Base-by-base conservation (phyloP, 768 basidiomycete genomes). In the Xerocomellus amylosporus region DNA sequence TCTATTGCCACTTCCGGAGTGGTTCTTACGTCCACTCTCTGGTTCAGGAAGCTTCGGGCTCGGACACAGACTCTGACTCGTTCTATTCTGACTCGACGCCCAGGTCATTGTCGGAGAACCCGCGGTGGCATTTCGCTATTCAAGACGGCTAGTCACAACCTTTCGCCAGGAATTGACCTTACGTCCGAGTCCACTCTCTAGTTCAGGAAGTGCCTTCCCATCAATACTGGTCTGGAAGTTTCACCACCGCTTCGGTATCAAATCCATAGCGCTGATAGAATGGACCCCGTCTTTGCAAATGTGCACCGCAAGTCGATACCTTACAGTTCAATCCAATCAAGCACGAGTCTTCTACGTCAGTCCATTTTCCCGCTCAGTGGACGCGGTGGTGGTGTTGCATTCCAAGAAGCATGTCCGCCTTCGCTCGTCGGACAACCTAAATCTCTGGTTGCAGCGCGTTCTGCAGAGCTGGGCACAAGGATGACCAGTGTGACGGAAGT, bases 281-380 rank as follows among this genome's bases (percentile, higher is more conserved):
- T 94, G 87, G 92, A 94, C 57, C 92, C 92, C 12, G 79, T 74
- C 1, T 94, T 90, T 64, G 90, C 90, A 50, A 89, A 88, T 55
- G 78, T 91, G 15, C 81, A 92, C 41, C 82, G 82, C 51, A 84
- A 85, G 36, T 71, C 79, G 4, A 69, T 72, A 0, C 77, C 74
- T n/a, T 68, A 72, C 45, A 73, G 71, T 39, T 74, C 77, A 2
- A 43, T 78, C 19, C 70, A 67, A 4, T 78, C 79, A 34, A 65
- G 74, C 52, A 73, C 76, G 15, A 86, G 85, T 61, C 87, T 87
- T 41, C 74, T 88, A 14, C 82, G 86, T 38, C 81, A 80, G 48
- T 77, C 82, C 38, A 72, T 82, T 33, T 74, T 86, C 46, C 72
- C 77, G 14, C 77, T 80, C 37, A 74, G 79, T 33, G 59, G 71